phyloP scores from a whole-genome alignment of 805 yeast species.

The Ogataea nonfermentans region DNA sequence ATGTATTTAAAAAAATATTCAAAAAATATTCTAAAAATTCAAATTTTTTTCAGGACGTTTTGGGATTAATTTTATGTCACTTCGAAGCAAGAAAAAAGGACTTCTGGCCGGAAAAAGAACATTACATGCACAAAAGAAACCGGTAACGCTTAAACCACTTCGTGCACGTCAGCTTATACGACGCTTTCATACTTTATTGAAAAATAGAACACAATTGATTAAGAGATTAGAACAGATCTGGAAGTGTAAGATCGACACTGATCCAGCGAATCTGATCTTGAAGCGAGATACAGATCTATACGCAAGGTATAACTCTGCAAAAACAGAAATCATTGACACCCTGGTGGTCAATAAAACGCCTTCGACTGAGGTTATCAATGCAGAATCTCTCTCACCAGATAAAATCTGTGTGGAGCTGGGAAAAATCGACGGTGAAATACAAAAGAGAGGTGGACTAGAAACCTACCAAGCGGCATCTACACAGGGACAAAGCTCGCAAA shows the following conservation, averaged over 20 bases:
- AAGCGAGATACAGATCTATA: slow-evolving; percentile 1
- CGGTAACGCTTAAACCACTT: slow-evolving; percentile 59
- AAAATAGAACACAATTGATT: slow-evolving; percentile 35
- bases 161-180: slow-evolving; percentile 75
- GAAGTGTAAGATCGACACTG: slow-evolving; percentile 5
- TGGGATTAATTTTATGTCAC: neutral
- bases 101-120: slow-evolving; percentile 32
- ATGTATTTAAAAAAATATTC: slow-evolving; percentile 2
- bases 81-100: slow-evolving; percentile 18
- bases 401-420: slow-evolving; percentile 40
- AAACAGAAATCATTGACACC: slow-evolving; percentile 8
- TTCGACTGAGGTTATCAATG: slow-evolving; percentile 11
- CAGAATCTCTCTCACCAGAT: slow-evolving; percentile 8
- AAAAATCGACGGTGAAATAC: slow-evolving; percentile 59
- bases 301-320: slow-evolving; percentile 12
- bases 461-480: slow-evolving; percentile 84
- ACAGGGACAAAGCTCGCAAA: slow-evolving; percentile 68
- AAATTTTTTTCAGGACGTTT: neutral
- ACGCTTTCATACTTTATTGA: slow-evolving; percentile 69
- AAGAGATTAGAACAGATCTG: slow-evolving; percentile 4
- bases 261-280: neutral
- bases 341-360: slow-evolving; percentile 29
- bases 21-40: slow-evolving; percentile 2
- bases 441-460: slow-evolving; percentile 69
- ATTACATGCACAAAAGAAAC: slow-evolving; percentile 33